phyloP scores from a whole-genome alignment of 2,329 filamentous ascomycete genomes.

The Calonectria montana region DNA sequence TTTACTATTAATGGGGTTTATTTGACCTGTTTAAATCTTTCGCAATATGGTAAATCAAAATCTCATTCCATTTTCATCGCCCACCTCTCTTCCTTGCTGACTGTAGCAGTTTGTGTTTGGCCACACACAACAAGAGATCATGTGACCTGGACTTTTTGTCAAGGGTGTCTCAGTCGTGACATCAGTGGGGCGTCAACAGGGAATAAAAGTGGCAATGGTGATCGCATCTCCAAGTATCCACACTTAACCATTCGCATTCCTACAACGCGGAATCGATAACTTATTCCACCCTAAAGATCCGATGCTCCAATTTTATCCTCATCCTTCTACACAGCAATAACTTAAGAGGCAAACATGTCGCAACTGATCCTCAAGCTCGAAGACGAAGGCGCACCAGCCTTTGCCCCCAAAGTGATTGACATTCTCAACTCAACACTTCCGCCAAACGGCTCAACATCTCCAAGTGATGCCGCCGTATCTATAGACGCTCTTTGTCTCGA shows the following conservation, averaged over 20 bases:
- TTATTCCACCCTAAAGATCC: neutral
- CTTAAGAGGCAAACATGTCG: neutral
- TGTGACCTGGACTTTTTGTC: neutral
- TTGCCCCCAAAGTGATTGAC: conserved; percentile 13
- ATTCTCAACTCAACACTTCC: conserved; percentile 21
- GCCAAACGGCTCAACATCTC: neutral
- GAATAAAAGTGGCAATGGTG: neutral
- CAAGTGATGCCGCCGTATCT: neutral
- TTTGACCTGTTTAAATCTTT: too few relatives aligned
- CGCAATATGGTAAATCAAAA: too few relatives aligned
- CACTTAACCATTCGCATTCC: neutral
- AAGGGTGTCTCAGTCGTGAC: neutral
- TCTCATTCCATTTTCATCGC: too few relatives aligned
- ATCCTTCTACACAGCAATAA: neutral
- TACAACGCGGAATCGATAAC: neutral
- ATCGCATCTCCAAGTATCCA: neutral
- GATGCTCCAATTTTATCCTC: neutral
- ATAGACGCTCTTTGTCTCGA: conserved; percentile 17
- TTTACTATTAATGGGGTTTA: too few relatives aligned
- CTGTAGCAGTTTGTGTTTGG: too few relatives aligned
- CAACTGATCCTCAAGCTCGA: neutral
- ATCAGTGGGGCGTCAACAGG: neutral
- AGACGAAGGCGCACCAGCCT: conserved; percentile 17
- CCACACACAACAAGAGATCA: neutral
- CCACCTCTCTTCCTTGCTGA: too few relatives aligned